Percentiles rank a stretch among this genome's conserved stretches.
phyloP scores from a whole-genome alignment of 768 basidiomycete genomes.

The Zangia roseola region DNA sequence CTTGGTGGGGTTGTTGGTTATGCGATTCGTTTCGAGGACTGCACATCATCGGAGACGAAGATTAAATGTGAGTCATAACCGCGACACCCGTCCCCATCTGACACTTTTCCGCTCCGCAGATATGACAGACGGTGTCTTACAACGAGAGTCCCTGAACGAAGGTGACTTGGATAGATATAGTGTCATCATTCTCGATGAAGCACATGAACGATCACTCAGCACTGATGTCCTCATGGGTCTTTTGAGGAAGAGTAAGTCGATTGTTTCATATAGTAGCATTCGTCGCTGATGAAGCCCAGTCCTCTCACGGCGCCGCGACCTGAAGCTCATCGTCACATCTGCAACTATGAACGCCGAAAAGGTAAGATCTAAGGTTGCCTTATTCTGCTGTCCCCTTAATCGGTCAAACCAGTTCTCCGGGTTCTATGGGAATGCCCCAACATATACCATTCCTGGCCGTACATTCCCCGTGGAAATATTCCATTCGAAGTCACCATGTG shows the following conservation, averaged over 20 bases:
- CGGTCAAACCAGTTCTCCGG: slow-evolving; percentile 74
- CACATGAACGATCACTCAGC: slow-evolving; percentile 95
- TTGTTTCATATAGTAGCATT: background rate
- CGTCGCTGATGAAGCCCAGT: slow-evolving; percentile 40
- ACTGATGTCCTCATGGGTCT: slow-evolving; percentile 99
- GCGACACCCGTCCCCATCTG: background rate
- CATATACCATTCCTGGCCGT: slow-evolving; percentile 89
- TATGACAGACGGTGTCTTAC: slow-evolving; percentile 98
- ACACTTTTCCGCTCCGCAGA: slow-evolving; percentile 44
- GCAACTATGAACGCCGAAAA: slow-evolving; percentile 99
- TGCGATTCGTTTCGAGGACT: slow-evolving; percentile 98
- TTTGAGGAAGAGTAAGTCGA: slow-evolving; percentile 76
- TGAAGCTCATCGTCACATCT: slow-evolving; percentile 96
- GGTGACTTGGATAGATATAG: slow-evolving; percentile 98
- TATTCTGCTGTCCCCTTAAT: background rate
- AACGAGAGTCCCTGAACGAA: slow-evolving; percentile 97
- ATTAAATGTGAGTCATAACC: slow-evolving; percentile 78
- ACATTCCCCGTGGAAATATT: slow-evolving; percentile 98
- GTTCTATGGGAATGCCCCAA: slow-evolving; percentile 94
- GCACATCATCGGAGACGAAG: slow-evolving; percentile 89
- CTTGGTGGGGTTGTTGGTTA: slow-evolving; percentile 92
- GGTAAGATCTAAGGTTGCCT: slow-evolving; percentile 40
- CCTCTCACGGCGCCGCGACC: slow-evolving; percentile 84
- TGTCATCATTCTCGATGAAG: slow-evolving; percentile 98
- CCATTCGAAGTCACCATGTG: slow-evolving; percentile 96